These are phyloP conservation scores for Lotmaria passim DNA, from an alignment of 208 protist genomes.

Conservation along the genomic window DNA sequence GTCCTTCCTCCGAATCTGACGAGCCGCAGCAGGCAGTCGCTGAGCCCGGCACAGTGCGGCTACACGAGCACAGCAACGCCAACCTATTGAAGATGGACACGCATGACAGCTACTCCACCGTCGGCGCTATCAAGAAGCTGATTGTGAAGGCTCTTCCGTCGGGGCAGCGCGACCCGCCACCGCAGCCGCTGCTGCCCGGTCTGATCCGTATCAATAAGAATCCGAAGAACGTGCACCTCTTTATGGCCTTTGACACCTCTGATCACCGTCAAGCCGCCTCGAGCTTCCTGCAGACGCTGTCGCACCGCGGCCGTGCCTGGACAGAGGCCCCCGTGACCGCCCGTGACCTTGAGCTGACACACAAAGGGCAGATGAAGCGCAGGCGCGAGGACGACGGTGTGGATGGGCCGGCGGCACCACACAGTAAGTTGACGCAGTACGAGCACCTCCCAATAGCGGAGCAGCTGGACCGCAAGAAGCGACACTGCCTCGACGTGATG, in stretches of 20 bases:
- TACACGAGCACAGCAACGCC: conserved; percentile 84
- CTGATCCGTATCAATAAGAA: conserved; percentile 90
- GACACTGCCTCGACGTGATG: conserved; percentile 75
- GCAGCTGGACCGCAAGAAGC: conserved; percentile 78
- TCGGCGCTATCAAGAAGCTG: conserved; percentile 69
- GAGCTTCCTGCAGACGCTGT: conserved; percentile 49
- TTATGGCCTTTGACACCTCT: conserved; percentile 79
- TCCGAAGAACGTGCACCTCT: conserved; percentile 69
- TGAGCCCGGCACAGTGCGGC: conserved; percentile 19
- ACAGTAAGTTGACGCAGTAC: conserved; percentile 77
- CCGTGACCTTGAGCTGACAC: conserved; percentile 70
- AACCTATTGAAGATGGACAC: conserved; percentile 92
- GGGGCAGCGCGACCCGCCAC: conserved; percentile 21
- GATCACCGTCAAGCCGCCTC: conserved; percentile 57
- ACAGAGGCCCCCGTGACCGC: conserved; percentile 51
- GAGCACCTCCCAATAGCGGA: conserved; percentile 70
- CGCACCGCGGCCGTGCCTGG: conserved; percentile 66
- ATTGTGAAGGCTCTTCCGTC: conserved; percentile 67
- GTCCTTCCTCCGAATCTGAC: conserved; percentile 2
- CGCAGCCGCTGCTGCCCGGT: conserved; percentile 68
- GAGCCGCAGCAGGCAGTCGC: conserved; percentile 10
- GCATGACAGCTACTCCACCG: conserved; percentile 83
- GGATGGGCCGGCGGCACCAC: conserved; percentile 3
- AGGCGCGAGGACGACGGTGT: conserved; percentile 35
- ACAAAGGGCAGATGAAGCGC: conserved; percentile 79